Conservation (phyloP, 78 protist species). For the Polysphondylium violaceum region DNA sequence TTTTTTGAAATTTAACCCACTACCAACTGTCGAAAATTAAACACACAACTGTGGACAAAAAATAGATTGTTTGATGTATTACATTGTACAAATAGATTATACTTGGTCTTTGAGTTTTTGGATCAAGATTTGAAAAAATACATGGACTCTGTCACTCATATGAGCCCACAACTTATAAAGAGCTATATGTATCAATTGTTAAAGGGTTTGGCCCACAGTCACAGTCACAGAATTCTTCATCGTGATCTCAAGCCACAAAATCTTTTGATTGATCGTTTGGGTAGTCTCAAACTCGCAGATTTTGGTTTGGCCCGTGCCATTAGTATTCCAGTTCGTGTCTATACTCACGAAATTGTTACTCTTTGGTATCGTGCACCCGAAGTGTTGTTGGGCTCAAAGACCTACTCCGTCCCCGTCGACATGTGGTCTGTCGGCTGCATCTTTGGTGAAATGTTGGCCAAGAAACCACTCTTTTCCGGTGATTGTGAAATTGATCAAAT, state of each 20-base stretch:
- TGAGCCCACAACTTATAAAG: slow-evolving; percentile 83
- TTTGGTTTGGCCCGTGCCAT: slow-evolving; percentile 96
- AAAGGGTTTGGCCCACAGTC: slow-evolving; percentile 94
- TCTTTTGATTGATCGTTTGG: slow-evolving; percentile 91
- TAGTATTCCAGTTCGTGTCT: slow-evolving; percentile 96
- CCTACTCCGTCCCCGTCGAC: slow-evolving; percentile 98
- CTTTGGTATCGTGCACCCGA: slow-evolving; percentile 99
- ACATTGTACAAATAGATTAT: slow-evolving; percentile 94
- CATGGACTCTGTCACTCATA: slow-evolving; percentile 83
- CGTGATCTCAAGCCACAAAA: slow-evolving; percentile 99
- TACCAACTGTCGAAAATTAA: background rate
- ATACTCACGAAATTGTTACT: slow-evolving; percentile 97
- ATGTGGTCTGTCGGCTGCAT: slow-evolving; percentile 99
- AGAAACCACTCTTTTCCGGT: slow-evolving; percentile 97
- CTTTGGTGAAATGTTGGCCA: slow-evolving; percentile 97
- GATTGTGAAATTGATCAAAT: slow-evolving; percentile 96
- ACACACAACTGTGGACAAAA: no score
- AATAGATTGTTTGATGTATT: slow-evolving; percentile 95
- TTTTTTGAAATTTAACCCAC: background rate
- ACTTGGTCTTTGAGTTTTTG: slow-evolving; percentile 98
- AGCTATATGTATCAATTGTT: slow-evolving; percentile 88
- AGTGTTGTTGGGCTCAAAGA: slow-evolving; percentile 95
- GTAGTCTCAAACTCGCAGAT: slow-evolving; percentile 98
- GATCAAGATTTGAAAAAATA: slow-evolving; percentile 97
- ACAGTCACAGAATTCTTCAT: slow-evolving; percentile 94